Percentiles rank a stretch among this genome's conserved stretches.
Evolutionary conservation across 176 grass and related monocot genomes (phyloP).

Genomic region (Cenchrus purpureus): DNA sequence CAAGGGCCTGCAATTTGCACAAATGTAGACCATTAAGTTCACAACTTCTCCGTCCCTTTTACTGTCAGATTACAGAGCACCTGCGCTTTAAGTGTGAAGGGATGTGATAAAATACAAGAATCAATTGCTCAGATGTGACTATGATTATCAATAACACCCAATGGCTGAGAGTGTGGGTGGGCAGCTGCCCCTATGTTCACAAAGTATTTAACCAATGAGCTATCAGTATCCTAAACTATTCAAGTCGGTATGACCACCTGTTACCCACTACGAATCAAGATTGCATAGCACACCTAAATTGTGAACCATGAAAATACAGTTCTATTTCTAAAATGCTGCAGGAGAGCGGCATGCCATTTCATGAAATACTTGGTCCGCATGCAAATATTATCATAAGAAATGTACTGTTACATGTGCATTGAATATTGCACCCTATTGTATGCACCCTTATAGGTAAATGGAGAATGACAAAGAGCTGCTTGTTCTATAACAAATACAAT

Average conservation of each 20-base stretch:
- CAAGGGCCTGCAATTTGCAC: slow-evolving; percentile 57
- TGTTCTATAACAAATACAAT: background rate
- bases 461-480: background rate
- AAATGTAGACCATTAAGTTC: slow-evolving; percentile 21
- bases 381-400: background rate
- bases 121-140: slow-evolving; percentile 9
- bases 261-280: background rate
- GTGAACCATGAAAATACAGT: slow-evolving; percentile 3
- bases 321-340: background rate
- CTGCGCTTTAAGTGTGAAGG: background rate
- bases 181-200: too few species aligned
- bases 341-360: background rate
- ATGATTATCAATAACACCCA: background rate
- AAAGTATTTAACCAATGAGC: too few species aligned
- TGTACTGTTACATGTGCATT: background rate
- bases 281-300: background rate
- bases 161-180: too few species aligned
- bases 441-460: background rate
- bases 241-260: background rate
- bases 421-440: background rate
- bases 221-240: too few species aligned
- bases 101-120: background rate
- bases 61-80: background rate
- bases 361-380: background rate
- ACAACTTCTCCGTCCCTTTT: background rate